Conservation (phyloP, 202 grass and related monocot species). For the Hordeum pubiflorum region DNA sequence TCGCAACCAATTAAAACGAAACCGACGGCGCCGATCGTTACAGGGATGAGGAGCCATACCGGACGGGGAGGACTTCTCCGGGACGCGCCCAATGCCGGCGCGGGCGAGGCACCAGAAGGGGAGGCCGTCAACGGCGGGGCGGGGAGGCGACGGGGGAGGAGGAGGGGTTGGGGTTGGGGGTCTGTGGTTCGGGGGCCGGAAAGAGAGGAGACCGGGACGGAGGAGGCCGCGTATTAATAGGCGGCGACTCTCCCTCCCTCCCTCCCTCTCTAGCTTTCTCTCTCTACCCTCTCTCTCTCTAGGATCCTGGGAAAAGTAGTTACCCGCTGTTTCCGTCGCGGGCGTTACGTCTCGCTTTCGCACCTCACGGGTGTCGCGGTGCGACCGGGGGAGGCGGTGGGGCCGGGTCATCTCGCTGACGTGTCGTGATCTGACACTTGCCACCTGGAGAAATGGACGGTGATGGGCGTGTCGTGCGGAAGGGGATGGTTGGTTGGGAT, state of each 20-base stretch:
- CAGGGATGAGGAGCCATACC: conserved; percentile 8
- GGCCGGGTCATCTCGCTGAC: not conserved
- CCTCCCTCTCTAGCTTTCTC: not conserved
- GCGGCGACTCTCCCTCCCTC: conserved; percentile 8
- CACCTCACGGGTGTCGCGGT: conserved; percentile 16
- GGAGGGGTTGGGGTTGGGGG: not conserved
- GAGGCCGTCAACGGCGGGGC: not conserved
- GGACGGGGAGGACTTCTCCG: not conserved
- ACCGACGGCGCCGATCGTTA: not conserved
- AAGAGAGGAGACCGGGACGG: not conserved
- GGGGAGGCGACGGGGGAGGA: not conserved
- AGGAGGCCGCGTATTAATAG: conserved; percentile 35
- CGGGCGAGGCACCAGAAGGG: not conserved
- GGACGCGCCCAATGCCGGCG: conserved; percentile 9
- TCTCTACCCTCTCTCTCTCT: not conserved
- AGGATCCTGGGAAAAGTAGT: conserved; percentile 7
- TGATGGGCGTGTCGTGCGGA: not conserved
- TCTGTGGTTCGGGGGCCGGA: not conserved
- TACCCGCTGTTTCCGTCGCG: conserved; percentile 16
- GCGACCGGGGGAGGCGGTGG: not conserved
- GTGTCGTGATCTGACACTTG: fast-evolving
- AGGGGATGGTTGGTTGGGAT: not conserved
- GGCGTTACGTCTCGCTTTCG: conserved; percentile 16
- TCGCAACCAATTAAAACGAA: not conserved
- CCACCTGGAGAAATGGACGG: not conserved